These are phyloP conservation scores for Trichoderma sp. DNA, from an alignment of 2,329 filamentous ascomycete species.

Conservation along the genomic window DNA sequence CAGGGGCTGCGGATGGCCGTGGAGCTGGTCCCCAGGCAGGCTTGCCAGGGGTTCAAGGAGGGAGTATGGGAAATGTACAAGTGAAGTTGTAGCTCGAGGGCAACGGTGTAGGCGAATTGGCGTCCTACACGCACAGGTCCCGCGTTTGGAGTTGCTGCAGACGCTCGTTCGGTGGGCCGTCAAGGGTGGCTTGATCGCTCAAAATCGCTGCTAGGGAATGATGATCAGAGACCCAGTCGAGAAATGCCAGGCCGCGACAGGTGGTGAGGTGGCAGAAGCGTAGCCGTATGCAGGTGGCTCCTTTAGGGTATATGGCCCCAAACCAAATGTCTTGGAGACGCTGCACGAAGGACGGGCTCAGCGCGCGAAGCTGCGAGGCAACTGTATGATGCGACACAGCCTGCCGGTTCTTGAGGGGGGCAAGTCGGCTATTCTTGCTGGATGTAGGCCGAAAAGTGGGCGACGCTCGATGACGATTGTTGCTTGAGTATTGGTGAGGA, in stretches of 20 bases:
- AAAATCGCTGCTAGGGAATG: constrained; percentile 15
- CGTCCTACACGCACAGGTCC: background rate
- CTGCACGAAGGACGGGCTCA: constrained; percentile 18
- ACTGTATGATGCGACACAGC: constrained; percentile 14
- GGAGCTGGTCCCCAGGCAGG: constrained; percentile 1
- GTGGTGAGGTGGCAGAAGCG: constrained; percentile 22
- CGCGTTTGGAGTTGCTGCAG: constrained; percentile 15
- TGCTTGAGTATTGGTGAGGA: background rate
- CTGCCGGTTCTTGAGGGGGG: constrained; percentile 3
- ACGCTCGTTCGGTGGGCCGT: constrained; percentile 10
- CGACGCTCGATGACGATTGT: constrained; percentile 12
- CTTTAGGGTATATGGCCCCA: constrained; percentile 18
- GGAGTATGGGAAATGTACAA: constrained; percentile 3
- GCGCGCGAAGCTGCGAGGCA: constrained; percentile 12
- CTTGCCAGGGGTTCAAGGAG: constrained; percentile 6
- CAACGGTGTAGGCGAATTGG: constrained; percentile 8
- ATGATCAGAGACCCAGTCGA: constrained; percentile 22
- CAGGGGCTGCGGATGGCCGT: constrained; percentile 10
- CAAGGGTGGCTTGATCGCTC: constrained; percentile 16
- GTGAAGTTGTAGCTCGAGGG: constrained; percentile 9
- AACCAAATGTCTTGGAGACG: constrained; percentile 17
- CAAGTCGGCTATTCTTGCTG: constrained; percentile 16
- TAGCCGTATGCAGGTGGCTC: constrained; percentile 21
- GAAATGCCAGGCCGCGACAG: constrained; percentile 21
- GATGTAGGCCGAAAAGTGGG: background rate